Evolutionary conservation across 148 eudicot species (phyloP), one percentile per base, ranked within the genome.

Genomic region (Silene latifolia): DNA sequence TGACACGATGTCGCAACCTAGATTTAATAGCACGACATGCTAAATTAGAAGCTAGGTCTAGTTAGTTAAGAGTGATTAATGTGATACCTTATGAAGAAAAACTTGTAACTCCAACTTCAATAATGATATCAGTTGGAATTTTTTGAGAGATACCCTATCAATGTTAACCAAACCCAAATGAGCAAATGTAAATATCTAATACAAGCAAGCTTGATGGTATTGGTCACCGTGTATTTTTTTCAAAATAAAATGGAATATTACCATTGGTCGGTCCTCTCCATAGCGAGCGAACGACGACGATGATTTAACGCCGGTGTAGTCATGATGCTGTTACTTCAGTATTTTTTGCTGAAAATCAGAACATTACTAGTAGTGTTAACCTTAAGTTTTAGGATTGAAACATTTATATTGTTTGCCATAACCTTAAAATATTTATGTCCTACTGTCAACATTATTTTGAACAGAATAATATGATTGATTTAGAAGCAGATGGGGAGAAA

Each of bases 241-340:
- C 1, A 10, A 48, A 48, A 51, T 11, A 48, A 10, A 12, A 46
- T 4, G 17, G 10, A 46, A 47, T 7, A 70, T 76, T 87, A 94
- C 98, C 98, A 94, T 79, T 92, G 97, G 70, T 91, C 96, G 61
- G 98, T 94, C 76, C 98, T 89, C 70, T 90, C 97, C 97, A 91
- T 90, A 65, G 96, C 97, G 29, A 90, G 91, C 75, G 98, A 89
- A 59, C 83, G 80, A 53, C 97, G 83, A 12, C 76, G 81, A 66
- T 68, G 81, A 68, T 83, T 88, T 63, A 61, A 67, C 25, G 69
- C 58, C 42, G 88, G 81, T 47, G 88, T 72, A 51, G 77, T 78
- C 90, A 90, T 92, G 0, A 60, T 60, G 4, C 18, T 20, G 18
- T 12, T 20, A n/a, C 60, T 44, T 66, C 7, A 32, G 57, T 46